These are phyloP conservation scores for Pseudogymnoascus sp. DNA, from an alignment of 2,329 filamentous ascomycete species.

Conservation along the genomic window DNA sequence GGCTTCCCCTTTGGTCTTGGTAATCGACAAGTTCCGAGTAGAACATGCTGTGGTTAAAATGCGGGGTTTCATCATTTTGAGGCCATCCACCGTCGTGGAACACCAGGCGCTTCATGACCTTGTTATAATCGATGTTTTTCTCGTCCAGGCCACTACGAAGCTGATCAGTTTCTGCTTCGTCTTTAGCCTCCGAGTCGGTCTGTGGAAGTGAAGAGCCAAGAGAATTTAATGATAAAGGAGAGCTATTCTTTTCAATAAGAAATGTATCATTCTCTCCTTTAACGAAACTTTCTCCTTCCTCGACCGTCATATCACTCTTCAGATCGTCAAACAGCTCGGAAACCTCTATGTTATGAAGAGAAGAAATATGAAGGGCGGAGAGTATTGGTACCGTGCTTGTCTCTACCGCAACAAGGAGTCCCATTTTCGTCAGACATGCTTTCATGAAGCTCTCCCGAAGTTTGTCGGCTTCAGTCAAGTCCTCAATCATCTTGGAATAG, in stretches of 20 bases:
- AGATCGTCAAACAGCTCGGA: slow-evolving; percentile 58
- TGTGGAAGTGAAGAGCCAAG: slow-evolving; percentile 44
- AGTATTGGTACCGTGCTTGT: slow-evolving; percentile 57
- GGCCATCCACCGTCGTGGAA: slow-evolving; percentile 64
- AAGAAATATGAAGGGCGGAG: slow-evolving; percentile 75
- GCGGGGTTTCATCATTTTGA: slow-evolving; percentile 64
- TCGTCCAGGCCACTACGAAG: slow-evolving; percentile 34
- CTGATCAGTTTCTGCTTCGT: slow-evolving; percentile 11
- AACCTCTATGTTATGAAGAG: slow-evolving; percentile 56
- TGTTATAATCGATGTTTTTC: slow-evolving; percentile 66
- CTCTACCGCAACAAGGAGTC: slow-evolving; percentile 67
- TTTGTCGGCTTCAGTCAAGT: slow-evolving; percentile 60
- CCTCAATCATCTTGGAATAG: slow-evolving; percentile 63
- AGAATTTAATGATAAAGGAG: slow-evolving; percentile 49
- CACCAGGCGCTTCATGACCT: slow-evolving; percentile 64
- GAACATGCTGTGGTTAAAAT: slow-evolving; percentile 77
- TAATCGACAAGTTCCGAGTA: slow-evolving; percentile 66
- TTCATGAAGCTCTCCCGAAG: slow-evolving; percentile 68
- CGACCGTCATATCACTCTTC: slow-evolving; percentile 55
- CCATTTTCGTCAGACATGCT: slow-evolving; percentile 70
- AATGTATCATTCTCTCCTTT: slow-evolving; percentile 79
- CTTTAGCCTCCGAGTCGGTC: slow-evolving; percentile 15
- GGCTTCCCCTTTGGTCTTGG: slow-evolving; percentile 44
- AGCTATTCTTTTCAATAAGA: slow-evolving; percentile 60
- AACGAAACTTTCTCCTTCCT: slow-evolving; percentile 63